These are phyloP conservation scores for Metschnikowia koreensis DNA, from an alignment of 805 yeast species.

Conservation along the genomic window DNA sequence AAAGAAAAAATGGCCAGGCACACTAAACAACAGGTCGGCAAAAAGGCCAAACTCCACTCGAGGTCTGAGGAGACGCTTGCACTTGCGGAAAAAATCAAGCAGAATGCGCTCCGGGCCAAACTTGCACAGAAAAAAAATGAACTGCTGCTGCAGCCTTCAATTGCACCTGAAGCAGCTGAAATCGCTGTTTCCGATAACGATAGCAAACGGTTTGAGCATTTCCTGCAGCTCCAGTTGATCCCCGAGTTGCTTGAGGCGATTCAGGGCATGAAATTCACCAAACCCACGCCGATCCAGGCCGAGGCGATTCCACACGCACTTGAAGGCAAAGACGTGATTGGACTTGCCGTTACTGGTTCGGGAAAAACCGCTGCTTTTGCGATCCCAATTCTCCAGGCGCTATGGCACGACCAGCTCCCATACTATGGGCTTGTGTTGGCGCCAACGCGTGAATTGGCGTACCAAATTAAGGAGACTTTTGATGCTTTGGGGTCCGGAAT, in stretches of 20 bases:
- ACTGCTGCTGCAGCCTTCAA: conserved; percentile 14
- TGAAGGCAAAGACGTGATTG: conserved; percentile 88
- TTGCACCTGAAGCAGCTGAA: conserved; percentile 18
- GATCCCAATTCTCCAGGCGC: conserved; percentile 84
- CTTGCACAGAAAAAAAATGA: conserved; percentile 15
- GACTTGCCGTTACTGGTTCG: conserved; percentile 96
- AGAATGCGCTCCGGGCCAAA: conserved; percentile 29
- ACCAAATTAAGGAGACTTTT: conserved; percentile 89
- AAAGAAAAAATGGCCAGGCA: conserved; percentile 3
- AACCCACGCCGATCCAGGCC: conserved; percentile 92
- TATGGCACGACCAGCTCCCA: conserved; percentile 87
- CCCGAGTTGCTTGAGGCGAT: conserved; percentile 82
- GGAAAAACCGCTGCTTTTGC: conserved; percentile 99
- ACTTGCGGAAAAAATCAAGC: conserved; percentile 55
- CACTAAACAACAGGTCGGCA: conserved; percentile 5
- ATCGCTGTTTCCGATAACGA: conserved; percentile 13
- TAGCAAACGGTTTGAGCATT: conserved; percentile 34
- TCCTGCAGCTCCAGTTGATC: conserved; percentile 60
- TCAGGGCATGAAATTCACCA: conserved; percentile 65
- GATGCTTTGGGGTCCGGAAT: conserved; percentile 88
- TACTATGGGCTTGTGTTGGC: conserved; percentile 86
- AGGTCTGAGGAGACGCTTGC: conserved; percentile 37
- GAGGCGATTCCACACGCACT: conserved; percentile 90
- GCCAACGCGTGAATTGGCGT: conserved; percentile 83
- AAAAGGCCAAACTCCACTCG: conserved; percentile 16